Evolutionary conservation across 371 early-diverging fungal species (phyloP), one percentile per base, ranked within the genome.

Genomic region (Mucor irregularis): DNA sequence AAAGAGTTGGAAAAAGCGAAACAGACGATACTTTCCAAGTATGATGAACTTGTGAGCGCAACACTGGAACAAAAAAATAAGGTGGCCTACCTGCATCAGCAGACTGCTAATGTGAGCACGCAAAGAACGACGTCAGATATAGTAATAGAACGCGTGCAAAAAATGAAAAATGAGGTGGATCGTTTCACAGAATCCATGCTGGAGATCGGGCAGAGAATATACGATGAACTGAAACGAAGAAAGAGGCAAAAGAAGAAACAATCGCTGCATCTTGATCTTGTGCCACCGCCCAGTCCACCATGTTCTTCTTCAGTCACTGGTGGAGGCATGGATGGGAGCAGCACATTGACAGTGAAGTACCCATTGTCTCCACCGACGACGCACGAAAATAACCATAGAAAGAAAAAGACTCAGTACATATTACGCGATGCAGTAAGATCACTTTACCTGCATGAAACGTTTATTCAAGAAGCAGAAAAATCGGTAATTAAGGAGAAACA

Each of bases 41-140:
- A 59, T 33, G 51, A 55, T 22, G 11, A 21, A 7, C 48, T 60
- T 28, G 64, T 47, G 16, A 43, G 38, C 13, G 50, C 34, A 10
- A 55, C 59, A 21, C 42, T 40, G 19, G 45, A 44, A 13, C 60
- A 59, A 13, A 55, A 50, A 25, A 54, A 59, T 17, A 50, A 50
- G 11, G 49, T 59, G 16, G 19, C 24, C 11, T 33, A 34, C 19
- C 16, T 64, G 5, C 39, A 54, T 19, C 60, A 60, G 33, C 50
- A 59, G 43, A 55, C 55, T 5, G 17, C 54, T 4, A 24, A 49
- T 29, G 19, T 38, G 17, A 25, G 24, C 14, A 40, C 28, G 16
- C 49, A 29, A 49, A 34, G 40, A 42, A 44, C 60, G 2, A 44
- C 59, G 25, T 53, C 42, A n/a, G 60, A 64, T 14, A 26, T 49